Percentiles rank a stretch among this genome's conserved stretches.
These are phyloP conservation scores for Tetrapyrgos nigripes DNA, from an alignment of 1,284 basidiomycete genomes.

Conservation along the genomic window DNA sequence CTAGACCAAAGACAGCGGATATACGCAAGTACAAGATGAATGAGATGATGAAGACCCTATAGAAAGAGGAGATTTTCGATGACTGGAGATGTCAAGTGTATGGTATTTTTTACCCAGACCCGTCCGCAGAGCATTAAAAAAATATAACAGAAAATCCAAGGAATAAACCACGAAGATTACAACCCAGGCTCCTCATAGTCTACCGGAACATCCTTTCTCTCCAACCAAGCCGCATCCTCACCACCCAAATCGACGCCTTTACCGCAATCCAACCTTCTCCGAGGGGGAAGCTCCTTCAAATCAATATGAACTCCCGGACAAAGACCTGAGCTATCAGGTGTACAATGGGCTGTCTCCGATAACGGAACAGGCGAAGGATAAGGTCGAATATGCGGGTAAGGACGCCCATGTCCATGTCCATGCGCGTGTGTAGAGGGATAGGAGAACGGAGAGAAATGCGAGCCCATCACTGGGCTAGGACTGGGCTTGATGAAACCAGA, in stretches of 20 bases:
- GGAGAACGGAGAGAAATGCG: background rate
- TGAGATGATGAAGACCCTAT: too few relatives aligned
- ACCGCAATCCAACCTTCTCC: slow-evolving; percentile 65
- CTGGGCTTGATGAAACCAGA: background rate
- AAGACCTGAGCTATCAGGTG: background rate
- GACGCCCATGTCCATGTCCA: too few relatives aligned
- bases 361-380: too few relatives aligned
- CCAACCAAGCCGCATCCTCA: slow-evolving; percentile 69
- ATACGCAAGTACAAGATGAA: background rate
- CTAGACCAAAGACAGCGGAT: too few relatives aligned
- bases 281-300: slow-evolving; percentile 66
- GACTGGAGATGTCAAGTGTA: too few relatives aligned
- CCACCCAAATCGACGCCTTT: slow-evolving; percentile 71
- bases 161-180: slow-evolving; percentile 14
- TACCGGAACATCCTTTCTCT: slow-evolving; percentile 73
- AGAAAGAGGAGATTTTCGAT: too few relatives aligned
- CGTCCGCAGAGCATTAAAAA: too few relatives aligned
- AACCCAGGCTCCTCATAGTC: slow-evolving; percentile 69
- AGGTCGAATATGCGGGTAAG: too few relatives aligned
- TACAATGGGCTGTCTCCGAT: background rate
- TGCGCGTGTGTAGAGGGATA: background rate
- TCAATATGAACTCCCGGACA: slow-evolving; percentile 44
- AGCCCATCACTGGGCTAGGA: background rate
- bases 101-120: too few relatives aligned
- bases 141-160: background rate